Evolutionary conservation across 495 filamentous ascomycete species (phyloP), one percentile per base, ranked within the genome.

Genomic region (Parachaetomium inaequale): DNA sequence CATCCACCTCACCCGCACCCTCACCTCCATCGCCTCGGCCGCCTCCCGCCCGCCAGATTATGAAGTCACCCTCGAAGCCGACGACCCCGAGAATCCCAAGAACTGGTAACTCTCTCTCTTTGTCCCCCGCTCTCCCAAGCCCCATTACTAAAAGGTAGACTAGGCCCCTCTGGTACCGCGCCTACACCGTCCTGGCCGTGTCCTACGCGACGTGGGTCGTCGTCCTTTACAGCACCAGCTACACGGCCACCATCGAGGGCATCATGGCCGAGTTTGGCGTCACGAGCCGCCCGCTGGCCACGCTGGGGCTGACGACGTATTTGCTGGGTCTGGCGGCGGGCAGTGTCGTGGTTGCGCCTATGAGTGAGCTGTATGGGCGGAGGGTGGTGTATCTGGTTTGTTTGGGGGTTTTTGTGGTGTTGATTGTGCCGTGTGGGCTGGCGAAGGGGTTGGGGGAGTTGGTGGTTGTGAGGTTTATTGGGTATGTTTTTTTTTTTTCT

Each of bases 171-270:
- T 80, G 72, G 73, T 90, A 91, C 72, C 88, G 87, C 55, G 77
- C 78, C 38, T 79, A 85, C 75, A 79, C 83, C 6, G 78, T 93
- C 21, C 70, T 78, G 21, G 75, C 82, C 57, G 84, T 95, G 34
- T 88, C 87, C 25, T 92, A 83, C 75, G 82, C 88, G 42, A 91
- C 88, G 7, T 85, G 88, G 70, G 79, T 86, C 14, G 84, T 93
- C 66, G 88, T 96, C 26, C 75, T 96, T n/a, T 94, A 93, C 72
- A 90, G 86, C 15, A 96, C 92, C 3, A 88, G 85, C 59, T 96
- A 93, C 73, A 89, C 90, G 17, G 84, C 87, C 0, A 86, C 84
- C 32, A 81, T 85, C 25, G 77, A 84, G 0, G 84, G 87, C 1
- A 81, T 96, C 70, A 84, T 85, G 74, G 70, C 79, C 19, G 84